Percentiles rank a stretch among this genome's conserved stretches.
Evolutionary conservation across 192 early-diverging fungal species (phyloP).

Genomic region (Oehlia diaphana): DNA sequence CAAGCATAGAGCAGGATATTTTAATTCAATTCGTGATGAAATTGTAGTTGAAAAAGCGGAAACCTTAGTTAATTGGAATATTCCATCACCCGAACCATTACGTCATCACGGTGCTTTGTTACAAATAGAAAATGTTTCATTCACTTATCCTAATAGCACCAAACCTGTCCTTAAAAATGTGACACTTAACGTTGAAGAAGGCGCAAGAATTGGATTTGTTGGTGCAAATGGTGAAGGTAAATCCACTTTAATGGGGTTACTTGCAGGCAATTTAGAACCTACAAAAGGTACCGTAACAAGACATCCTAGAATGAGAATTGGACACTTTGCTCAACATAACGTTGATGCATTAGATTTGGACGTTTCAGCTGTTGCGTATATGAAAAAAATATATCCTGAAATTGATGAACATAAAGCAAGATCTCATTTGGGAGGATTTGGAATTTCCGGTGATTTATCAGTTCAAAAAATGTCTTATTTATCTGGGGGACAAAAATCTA

Average conservation of each 20-base stretch:
- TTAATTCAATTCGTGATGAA: conserved; percentile 47
- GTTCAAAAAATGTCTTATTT: conserved; percentile 60
- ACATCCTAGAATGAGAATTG: conserved; percentile 64
- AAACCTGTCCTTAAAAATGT: conserved; percentile 60
- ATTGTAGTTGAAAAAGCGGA: conserved; percentile 60
- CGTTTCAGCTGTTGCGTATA: conserved; percentile 51
- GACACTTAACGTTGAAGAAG: conserved; percentile 67
- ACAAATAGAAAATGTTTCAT: conserved; percentile 58
- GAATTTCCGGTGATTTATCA: conserved; percentile 65
- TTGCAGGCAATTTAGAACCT: conserved; percentile 63
- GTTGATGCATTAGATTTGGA: conserved; percentile 66
- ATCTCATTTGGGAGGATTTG: conserved; percentile 77
- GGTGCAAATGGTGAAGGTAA: conserved; percentile 85
- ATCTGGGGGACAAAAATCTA: conserved; percentile 80
- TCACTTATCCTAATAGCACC: conserved; percentile 37
- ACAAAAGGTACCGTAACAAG: conserved; percentile 62
- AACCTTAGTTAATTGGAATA: conserved; percentile 56
- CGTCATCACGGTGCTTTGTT: conserved; percentile 69
- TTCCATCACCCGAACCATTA: conserved; percentile 68
- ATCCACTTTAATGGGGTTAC: conserved; percentile 77
- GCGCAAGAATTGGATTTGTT: conserved; percentile 70
- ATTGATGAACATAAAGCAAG: conserved; percentile 62
- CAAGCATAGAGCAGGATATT: conserved; percentile 29
- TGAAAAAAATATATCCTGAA: conserved; percentile 46
- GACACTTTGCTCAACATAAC: conserved; percentile 84